Evolutionary conservation across 768 basidiomycete species (phyloP), one percentile per base, ranked within the genome.

Genomic region (Rhodotorula sphaerocarpa): DNA sequence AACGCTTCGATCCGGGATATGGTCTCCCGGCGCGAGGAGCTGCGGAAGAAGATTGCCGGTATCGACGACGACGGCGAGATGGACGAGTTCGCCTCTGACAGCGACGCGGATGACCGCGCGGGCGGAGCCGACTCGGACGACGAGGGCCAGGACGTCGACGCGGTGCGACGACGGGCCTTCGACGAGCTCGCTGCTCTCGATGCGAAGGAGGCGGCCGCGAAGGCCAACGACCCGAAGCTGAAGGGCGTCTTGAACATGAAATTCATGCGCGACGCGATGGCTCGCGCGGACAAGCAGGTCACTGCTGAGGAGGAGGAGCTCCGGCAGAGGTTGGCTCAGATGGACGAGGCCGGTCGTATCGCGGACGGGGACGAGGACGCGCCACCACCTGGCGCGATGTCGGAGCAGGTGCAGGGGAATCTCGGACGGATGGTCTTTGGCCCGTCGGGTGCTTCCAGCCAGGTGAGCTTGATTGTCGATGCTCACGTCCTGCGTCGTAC

Each of bases 191-290:
- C 79, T 27, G 71, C 73, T 36, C 70, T 87, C 47, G 79, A 82
- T 27, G 72, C 73, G 15, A 76, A 79, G 39, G 79, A 73, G 21
- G 63, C 71, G 18, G 73, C 72, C 10, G 66, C 64, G 5, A 72
- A 70, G 34, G 69, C 58, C 11, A 48, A 57, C 31, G 77, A 74
- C 27, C 76, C 77, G 71, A 82, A 81, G 70, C 76, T 79, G 52
- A 87, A 86, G 76, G 83, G 87, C 63, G 80, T 96, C 15, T 87
- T 95, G 74, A 81, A 83, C 66, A 96, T 97, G 95, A 96, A 95
- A 77, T 99, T 97, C 76, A 99, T 99, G 93, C 86, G 87, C 75
- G 86, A 91, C 50, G 92, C 90, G 0, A 84, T 86, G 78, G 82
- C 82, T 7, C 79, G 88, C 66, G 81, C 84, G 59, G 77, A 81